Conservation (phyloP, 371 early-diverging fungal genomes). For the Lichtheimia ramosa region DNA sequence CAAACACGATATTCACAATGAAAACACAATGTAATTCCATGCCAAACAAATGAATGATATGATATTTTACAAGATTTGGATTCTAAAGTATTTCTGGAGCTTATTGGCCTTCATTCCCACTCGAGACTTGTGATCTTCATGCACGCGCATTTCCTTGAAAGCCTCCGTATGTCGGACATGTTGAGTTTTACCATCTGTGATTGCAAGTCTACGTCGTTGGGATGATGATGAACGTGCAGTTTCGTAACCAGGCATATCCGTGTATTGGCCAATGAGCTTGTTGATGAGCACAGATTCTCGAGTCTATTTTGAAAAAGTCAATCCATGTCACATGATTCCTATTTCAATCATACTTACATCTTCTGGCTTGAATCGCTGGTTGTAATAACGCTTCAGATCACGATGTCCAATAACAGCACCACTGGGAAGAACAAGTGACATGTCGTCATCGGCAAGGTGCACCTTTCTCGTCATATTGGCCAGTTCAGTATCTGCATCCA, state of each 20-base stretch:
- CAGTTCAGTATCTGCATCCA: slow-evolving; percentile 56
- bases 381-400: slow-evolving; percentile 78
- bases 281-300: slow-evolving; percentile 52
- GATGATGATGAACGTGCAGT: slow-evolving; percentile 26
- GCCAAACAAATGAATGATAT: not conserved
- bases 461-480: slow-evolving; percentile 28
- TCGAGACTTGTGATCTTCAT: slow-evolving; percentile 68
- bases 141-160: slow-evolving; percentile 57
- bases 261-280: slow-evolving; percentile 50
- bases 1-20: too few species aligned
- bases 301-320: slow-evolving; percentile 17
- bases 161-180: slow-evolving; percentile 34
- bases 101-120: slow-evolving; percentile 84
- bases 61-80: slow-evolving; percentile 75
- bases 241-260: slow-evolving; percentile 36
- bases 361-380: slow-evolving; percentile 77
- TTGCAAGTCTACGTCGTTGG: slow-evolving; percentile 20
- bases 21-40: too few species aligned
- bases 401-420: slow-evolving; percentile 88
- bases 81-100: slow-evolving; percentile 84
- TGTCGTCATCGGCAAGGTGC: slow-evolving; percentile 68
- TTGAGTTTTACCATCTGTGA: slow-evolving; percentile 37
- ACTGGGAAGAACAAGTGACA: slow-evolving; percentile 83
- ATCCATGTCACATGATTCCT: too few species aligned
- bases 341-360: slow-evolving; percentile 32